Percentiles rank a stretch among this genome's conserved stretches.
Conservation (phyloP, 164 flowering plant species). For the Magnolia sinica region DNA sequence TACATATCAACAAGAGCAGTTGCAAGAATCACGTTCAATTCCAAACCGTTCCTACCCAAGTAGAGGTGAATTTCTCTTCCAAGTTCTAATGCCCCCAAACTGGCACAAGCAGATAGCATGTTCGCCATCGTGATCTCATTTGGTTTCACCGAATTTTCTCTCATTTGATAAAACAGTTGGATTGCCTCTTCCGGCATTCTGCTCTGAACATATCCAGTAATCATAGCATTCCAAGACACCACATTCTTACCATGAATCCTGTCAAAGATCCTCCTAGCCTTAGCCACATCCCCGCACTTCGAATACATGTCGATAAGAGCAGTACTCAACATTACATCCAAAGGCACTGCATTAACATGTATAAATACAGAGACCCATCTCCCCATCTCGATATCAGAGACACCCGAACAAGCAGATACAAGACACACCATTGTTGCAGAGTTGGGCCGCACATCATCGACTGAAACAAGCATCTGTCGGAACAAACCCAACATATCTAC, state of each 20-base stretch:
- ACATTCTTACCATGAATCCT: conserved; percentile 21
- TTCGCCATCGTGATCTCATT: conserved; percentile 40
- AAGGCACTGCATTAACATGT: conserved; percentile 29
- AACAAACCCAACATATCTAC: conserved; percentile 30
- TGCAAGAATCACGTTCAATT: conserved; percentile 34
- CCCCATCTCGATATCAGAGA: conserved; percentile 22
- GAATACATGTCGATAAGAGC: conserved; percentile 35
- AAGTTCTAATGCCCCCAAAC: conserved; percentile 32
- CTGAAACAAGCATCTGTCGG: conserved; percentile 31
- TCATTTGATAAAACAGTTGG: conserved; percentile 26
- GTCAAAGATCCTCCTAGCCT: conserved; percentile 28
- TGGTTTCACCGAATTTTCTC: conserved; percentile 19
- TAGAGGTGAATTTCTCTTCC: conserved; percentile 33
- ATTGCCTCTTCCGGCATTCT: conserved; percentile 29
- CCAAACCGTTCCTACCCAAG: conserved; percentile 17
- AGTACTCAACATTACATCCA: conserved; percentile 22
- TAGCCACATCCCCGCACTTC: conserved; percentile 29
- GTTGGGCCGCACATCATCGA: conserved; percentile 27
- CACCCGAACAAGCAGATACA: conserved; percentile 30
- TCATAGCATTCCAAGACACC: conserved; percentile 41
- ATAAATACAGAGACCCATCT: conserved; percentile 32
- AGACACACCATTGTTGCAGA: conserved; percentile 35
- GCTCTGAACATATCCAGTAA: conserved; percentile 31
- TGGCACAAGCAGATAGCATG: conserved; percentile 40
- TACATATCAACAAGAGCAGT: conserved; percentile 40